Evolutionary conservation across 805 yeast species (phyloP).

Genomic region (Candida verbasci): DNA sequence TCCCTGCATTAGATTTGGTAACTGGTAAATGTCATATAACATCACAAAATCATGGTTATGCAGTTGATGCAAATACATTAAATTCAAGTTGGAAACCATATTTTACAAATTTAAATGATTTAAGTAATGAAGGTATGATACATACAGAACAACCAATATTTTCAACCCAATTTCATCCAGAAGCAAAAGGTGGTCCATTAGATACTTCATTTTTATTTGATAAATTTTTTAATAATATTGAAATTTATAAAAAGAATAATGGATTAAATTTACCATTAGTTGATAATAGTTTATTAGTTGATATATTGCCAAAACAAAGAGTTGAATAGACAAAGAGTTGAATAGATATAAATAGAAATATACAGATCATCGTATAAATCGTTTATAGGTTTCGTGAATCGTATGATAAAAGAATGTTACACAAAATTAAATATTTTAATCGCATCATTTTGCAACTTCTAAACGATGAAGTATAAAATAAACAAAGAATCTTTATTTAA

Average conservation of each 20-base stretch:
- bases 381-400: not conserved
- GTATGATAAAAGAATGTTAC: slow-evolving; percentile 2
- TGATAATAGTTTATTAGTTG: slow-evolving; percentile 49
- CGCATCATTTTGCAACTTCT: slow-evolving; percentile 2
- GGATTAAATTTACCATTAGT: slow-evolving; percentile 42
- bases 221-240: slow-evolving; percentile 73
- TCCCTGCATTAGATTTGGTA: slow-evolving; percentile 86
- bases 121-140: slow-evolving; percentile 96
- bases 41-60: slow-evolving; percentile 98
- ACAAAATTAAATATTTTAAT: slow-evolving; percentile 1
- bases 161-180: slow-evolving; percentile 98
- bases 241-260: slow-evolving; percentile 40
- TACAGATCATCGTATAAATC: not conserved
- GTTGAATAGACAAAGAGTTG: slow-evolving; percentile 33
- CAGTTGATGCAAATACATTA: slow-evolving; percentile 80
- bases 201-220: slow-evolving; percentile 91
- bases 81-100: slow-evolving; percentile 74
- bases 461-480: not conserved
- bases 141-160: slow-evolving; percentile 85
- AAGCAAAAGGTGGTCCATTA: slow-evolving; percentile 98
- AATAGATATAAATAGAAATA: slow-evolving; percentile 26
- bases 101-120: slow-evolving; percentile 90
- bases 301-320: slow-evolving; percentile 62
- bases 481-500: too few species aligned
- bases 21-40: slow-evolving; percentile 97